phyloP scores from a whole-genome alignment of 2,329 filamentous ascomycete genomes.

The Hymenoscyphus repandus region DNA sequence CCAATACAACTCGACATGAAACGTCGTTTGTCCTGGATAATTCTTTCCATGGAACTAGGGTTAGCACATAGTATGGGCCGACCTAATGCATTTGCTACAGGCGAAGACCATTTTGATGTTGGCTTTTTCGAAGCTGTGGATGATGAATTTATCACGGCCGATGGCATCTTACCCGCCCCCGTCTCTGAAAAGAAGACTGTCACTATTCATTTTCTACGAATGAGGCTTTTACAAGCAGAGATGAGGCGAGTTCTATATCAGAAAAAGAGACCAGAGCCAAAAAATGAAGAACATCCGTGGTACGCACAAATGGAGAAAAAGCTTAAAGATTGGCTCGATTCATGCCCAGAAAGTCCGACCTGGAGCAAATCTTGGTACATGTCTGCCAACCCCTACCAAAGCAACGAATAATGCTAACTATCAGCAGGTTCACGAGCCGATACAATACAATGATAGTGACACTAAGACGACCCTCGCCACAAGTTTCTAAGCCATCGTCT shows the following conservation, averaged over 20 bases:
- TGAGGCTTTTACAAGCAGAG: conserved; percentile 82
- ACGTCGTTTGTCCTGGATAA: conserved; percentile 80
- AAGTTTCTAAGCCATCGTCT: conserved; percentile 78
- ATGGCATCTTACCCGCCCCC: conserved; percentile 68
- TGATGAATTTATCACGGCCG: conserved; percentile 74
- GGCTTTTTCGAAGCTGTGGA: conserved; percentile 77
- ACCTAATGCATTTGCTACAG: conserved; percentile 77
- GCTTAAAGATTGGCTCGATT: conserved; percentile 72
- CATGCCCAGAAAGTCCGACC: conserved; percentile 62
- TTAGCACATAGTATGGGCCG: conserved; percentile 84
- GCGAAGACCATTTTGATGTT: conserved; percentile 78
- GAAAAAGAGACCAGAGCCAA: conserved; percentile 70
- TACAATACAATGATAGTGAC: conserved; percentile 87
- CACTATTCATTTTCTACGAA: conserved; percentile 88
- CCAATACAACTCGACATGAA: conserved; percentile 83
- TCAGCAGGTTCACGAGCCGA: conserved; percentile 55
- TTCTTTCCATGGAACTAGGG: conserved; percentile 82
- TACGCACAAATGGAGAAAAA: conserved; percentile 75
- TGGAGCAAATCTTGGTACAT: conserved; percentile 75
- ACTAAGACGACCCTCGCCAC: conserved; percentile 84
- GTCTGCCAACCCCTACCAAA: neutral
- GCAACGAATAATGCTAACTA: conserved; percentile 13
- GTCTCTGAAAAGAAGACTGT: conserved; percentile 79
- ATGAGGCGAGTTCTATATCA: conserved; percentile 83
- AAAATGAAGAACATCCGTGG: conserved; percentile 80